phyloP scores from a whole-genome alignment of 1,139 yeast genomes.

The Diutina scorzettiae region DNA sequence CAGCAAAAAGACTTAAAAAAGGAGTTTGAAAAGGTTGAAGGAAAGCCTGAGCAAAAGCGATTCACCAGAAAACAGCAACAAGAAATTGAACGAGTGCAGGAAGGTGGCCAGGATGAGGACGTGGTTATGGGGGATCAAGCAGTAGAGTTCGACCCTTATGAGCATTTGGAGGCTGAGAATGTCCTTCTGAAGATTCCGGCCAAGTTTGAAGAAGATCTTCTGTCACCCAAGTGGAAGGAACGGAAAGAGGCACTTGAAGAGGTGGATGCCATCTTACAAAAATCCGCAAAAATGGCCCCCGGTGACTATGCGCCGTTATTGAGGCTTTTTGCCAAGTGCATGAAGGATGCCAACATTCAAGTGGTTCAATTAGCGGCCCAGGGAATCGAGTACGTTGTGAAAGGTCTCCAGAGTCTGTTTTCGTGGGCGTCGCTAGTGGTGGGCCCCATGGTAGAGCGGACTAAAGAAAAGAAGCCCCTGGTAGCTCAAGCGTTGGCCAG shows the following conservation, averaged over 20 bases:
- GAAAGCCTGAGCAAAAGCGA: slow-evolving; percentile 43
- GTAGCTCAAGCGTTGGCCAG: slow-evolving; percentile 59
- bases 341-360: slow-evolving; percentile 84
- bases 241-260: slow-evolving; percentile 79
- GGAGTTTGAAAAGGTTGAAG: slow-evolving; percentile 45
- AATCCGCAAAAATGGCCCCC: slow-evolving; percentile 28
- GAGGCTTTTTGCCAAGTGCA: slow-evolving; percentile 52
- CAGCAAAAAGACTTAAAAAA: slow-evolving; percentile 79
- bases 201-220: slow-evolving; percentile 42
- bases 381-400: slow-evolving; percentile 49
- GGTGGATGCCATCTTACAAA: slow-evolving; percentile 38
- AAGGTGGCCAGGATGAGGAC: slow-evolving; percentile 15
- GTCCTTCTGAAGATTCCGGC: slow-evolving; percentile 56
- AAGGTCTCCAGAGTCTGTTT: slow-evolving; percentile 51
- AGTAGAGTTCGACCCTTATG: slow-evolving; percentile 15
- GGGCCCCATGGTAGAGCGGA: slow-evolving; percentile 61
- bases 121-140: slow-evolving; percentile 29
- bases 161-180: slow-evolving; percentile 36
- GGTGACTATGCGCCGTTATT: slow-evolving; percentile 55
- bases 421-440: slow-evolving; percentile 46
- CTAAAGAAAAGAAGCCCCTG: slow-evolving; percentile 76
- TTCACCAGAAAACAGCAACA: slow-evolving; percentile 39
- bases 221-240: slow-evolving; percentile 79
- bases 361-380: slow-evolving; percentile 77
- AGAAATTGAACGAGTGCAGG: slow-evolving; percentile 12